These are phyloP conservation scores for Pharus latifolius DNA, from an alignment of 176 grass and related monocot genomes.

Conservation along the genomic window DNA sequence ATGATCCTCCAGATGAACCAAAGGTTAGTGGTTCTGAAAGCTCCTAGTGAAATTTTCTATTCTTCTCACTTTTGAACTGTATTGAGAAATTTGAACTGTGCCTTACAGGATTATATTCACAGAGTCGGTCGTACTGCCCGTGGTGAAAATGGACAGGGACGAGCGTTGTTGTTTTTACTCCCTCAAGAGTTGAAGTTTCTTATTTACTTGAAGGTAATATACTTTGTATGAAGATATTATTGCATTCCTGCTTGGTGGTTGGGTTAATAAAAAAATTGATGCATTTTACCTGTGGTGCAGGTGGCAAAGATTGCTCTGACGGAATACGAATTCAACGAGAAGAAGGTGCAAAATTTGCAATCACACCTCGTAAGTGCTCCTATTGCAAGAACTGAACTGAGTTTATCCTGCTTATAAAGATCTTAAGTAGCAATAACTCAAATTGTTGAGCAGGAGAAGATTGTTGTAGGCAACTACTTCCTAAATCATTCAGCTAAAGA, in stretches of 20 bases:
- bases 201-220: constrained; percentile 67
- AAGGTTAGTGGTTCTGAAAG: constrained; percentile 47
- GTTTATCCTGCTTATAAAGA: neutral
- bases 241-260: neutral
- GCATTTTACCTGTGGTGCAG: constrained; percentile 16
- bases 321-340: constrained; percentile 77
- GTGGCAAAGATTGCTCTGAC: constrained; percentile 84
- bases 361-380: constrained; percentile 68
- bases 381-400: neutral
- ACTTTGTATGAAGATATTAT: neutral
- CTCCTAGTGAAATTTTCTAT: neutral
- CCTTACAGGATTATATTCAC: constrained; percentile 89
- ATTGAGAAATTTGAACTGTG: constrained; percentile 9
- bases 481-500: constrained; percentile 87
- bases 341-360: constrained; percentile 87
- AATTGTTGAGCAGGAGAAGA: constrained; percentile 59
- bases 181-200: constrained; percentile 90
- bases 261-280: neutral
- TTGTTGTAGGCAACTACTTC: constrained; percentile 78
- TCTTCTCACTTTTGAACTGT: neutral
- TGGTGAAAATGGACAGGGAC: constrained; percentile 82
- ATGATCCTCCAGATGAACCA: constrained; percentile 95
- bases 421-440: neutral
- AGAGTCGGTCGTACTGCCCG: constrained; percentile 92
- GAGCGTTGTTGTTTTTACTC: constrained; percentile 74